A percentile compares a stretch with the other conserved stretches of the same genome.
phyloP scores from a whole-genome alignment of 306 rosid species.

The cucumber (Cucumis sativus) region DNA sequence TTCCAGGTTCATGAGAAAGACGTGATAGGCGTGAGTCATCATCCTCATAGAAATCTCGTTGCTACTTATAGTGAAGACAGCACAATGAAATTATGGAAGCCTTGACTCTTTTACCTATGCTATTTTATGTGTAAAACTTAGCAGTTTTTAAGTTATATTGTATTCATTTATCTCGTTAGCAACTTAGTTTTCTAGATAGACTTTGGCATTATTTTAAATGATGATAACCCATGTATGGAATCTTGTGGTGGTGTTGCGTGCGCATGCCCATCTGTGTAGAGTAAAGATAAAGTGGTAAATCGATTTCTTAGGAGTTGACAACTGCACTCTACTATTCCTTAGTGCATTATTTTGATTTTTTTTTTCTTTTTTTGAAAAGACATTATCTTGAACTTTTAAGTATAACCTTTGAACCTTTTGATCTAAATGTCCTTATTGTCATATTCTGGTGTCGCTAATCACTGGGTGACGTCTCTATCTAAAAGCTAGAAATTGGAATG shows the following conservation, averaged over 20 bases:
- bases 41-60: constrained; percentile 94
- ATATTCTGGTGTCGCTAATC: background rate
- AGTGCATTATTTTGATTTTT: background rate
- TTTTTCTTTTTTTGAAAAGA: no score
- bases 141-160: background rate
- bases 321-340: no score
- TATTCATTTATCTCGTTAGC: background rate
- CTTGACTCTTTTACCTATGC: constrained; percentile 25
- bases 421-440: background rate
- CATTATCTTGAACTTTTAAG: background rate
- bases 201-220: background rate
- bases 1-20: constrained; percentile 92
- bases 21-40: constrained; percentile 82
- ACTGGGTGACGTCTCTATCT: background rate
- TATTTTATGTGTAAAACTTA: background rate
- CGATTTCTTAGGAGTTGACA: background rate
- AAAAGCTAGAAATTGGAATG: background rate
- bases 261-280: background rate
- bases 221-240: background rate
- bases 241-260: background rate
- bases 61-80: constrained; percentile 80
- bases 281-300: background rate
- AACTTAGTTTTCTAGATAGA: background rate
- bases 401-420: background rate
- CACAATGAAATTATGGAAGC: constrained; percentile 95